phyloP scores from a whole-genome alignment of 768 basidiomycete genomes.

The Termitomyces sp. region DNA sequence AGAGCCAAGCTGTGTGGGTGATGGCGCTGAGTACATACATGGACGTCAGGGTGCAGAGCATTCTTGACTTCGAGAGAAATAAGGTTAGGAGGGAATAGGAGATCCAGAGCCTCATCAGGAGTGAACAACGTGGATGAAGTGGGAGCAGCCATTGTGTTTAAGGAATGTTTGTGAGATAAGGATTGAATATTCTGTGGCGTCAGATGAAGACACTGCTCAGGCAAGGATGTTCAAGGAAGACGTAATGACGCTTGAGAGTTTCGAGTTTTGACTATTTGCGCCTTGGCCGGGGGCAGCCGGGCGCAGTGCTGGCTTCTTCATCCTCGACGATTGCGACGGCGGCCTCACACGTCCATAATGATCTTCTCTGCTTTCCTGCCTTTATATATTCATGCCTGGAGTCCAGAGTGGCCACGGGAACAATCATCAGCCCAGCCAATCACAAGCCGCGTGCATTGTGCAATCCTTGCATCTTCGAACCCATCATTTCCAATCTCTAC shows the following conservation, averaged over 20 bases:
- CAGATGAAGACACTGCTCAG: neutral
- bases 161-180: slow-evolving; percentile 5
- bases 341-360: neutral
- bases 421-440: neutral
- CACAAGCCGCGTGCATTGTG: neutral
- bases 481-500: neutral
- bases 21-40: slow-evolving; percentile 12
- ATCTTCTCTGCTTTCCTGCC: neutral
- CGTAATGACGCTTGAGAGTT: neutral
- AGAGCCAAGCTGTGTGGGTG: neutral
- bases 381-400: neutral
- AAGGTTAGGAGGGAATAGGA: slow-evolving; percentile 69
- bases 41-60: slow-evolving; percentile 55
- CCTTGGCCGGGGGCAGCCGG: neutral
- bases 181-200: neutral
- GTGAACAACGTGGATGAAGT: slow-evolving; percentile 33
- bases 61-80: slow-evolving; percentile 61
- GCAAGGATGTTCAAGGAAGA: neutral
- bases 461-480: neutral
- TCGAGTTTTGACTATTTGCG: neutral
- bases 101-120: slow-evolving; percentile 62
- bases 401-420: neutral
- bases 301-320: neutral
- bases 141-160: slow-evolving; percentile 9
- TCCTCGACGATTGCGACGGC: neutral